Evolutionary conservation across 2,329 filamentous ascomycete species (phyloP).

Genomic region (Sclerotinia sclerotiorum): DNA sequence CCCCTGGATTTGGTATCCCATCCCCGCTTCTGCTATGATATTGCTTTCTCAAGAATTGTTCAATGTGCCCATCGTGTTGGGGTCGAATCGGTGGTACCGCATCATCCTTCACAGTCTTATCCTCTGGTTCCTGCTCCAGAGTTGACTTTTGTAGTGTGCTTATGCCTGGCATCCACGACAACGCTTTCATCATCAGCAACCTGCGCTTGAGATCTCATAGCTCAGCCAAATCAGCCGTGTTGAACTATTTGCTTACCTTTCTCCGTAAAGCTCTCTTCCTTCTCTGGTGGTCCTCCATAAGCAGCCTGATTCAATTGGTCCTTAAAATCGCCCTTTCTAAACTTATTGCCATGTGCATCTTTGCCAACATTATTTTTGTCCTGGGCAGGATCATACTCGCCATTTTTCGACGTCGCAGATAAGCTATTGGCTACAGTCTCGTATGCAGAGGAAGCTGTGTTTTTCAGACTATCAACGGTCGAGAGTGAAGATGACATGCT

Average conservation of each 20-base stretch:
- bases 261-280: constrained; percentile 28
- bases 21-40: constrained; percentile 35
- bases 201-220: background rate
- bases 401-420: constrained; percentile 15
- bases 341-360: constrained; percentile 30
- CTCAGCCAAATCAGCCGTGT: background rate
- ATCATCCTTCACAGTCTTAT: constrained; percentile 5
- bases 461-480: constrained; percentile 31
- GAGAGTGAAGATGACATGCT: constrained; percentile 34
- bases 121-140: constrained; percentile 26
- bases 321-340: constrained; percentile 33
- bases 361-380: constrained; percentile 28
- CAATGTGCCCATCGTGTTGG: constrained; percentile 39
- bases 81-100: constrained; percentile 32
- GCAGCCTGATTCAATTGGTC: constrained; percentile 36
- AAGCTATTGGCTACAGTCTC: constrained; percentile 25
- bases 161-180: constrained; percentile 32
- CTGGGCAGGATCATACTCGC: constrained; percentile 25
- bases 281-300: constrained; percentile 11
- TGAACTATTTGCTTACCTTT: constrained; percentile 29
- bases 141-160: constrained; percentile 25
- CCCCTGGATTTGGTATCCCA: constrained; percentile 27
- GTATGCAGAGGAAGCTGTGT: constrained; percentile 25
- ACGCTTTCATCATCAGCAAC: constrained; percentile 29
- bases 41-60: constrained; percentile 37